Base-by-base conservation (phyloP, 768 basidiomycete genomes). In the Mycena amicta region DNA sequence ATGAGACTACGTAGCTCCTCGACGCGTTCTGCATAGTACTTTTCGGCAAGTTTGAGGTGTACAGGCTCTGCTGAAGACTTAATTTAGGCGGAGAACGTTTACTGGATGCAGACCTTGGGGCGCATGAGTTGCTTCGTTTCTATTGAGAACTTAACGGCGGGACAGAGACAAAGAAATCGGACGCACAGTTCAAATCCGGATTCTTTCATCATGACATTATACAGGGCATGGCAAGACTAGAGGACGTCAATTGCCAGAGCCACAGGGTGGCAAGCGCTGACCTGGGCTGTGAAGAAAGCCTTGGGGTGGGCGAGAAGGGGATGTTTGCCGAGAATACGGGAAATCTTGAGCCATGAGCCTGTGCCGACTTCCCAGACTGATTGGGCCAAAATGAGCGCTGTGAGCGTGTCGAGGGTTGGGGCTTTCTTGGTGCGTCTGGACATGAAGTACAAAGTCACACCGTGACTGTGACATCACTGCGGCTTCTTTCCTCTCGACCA, bases 381-480 rank as follows among this genome's bases (percentile, higher is more conserved):
- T 73, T 97, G 95, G 2, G 93, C 85, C 50, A 96, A 81, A 27
- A 97, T 74, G 50, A 97, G 87, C 56, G 84, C 79, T 74, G 95
- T 93, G 53, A 90, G 70, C 50, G 70, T 6, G 61, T 39, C 28
- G 41, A 53, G 51, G 64, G 62, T 45, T 51, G 63, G 23, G 43
- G 56, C 52, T 45, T 57, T 56, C 53, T 66, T 63, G 18, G 65
- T 56, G 29, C 65, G 57, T 13, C 43, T 13, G 8, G 13, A 15
- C 43, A 45, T 45, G 13, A n/a, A 8, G 11, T 37, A 37, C 33
- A 37, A 37, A 58, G 52, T 43, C 43, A 45, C 43, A 23, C 22
- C 13, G 22, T 15, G 43, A 45, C 33, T 37, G n/a, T n/a, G n/a
- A n/a, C 33, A 37, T 37, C 33, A 37, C 33, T 37, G 33, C 33